A percentile compares a stretch with the other conserved stretches of the same genome.
phyloP scores from a whole-genome alignment of 2,329 filamentous ascomycete species.

The Blastomyces gilchristii region DNA sequence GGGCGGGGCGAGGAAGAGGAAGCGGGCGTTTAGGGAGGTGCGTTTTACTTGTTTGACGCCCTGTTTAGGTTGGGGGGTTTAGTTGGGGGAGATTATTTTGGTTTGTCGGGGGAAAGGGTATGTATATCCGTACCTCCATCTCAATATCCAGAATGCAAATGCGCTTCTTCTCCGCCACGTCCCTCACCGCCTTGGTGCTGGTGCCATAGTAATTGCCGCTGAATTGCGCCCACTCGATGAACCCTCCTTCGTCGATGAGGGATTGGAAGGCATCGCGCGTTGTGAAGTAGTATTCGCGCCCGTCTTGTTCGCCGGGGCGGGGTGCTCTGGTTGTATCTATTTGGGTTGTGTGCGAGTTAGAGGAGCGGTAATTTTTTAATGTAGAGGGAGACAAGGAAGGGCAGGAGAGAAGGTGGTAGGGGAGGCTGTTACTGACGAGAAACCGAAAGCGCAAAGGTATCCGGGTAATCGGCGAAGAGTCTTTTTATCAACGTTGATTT shows the following conservation, averaged over 20 bases:
- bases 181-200: constrained; percentile 65
- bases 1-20: constrained; percentile 76
- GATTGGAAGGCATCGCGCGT: constrained; percentile 55
- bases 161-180: constrained; percentile 58
- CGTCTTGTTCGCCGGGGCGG: constrained; percentile 62
- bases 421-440: constrained; percentile 23
- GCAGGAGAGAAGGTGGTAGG: constrained; percentile 6
- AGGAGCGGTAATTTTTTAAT: constrained; percentile 11
- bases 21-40: constrained; percentile 63
- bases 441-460: constrained; percentile 35
- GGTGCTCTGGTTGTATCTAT: constrained; percentile 70
- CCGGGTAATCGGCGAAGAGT: constrained; percentile 33
- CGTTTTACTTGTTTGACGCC: constrained; percentile 88
- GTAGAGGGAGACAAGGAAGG: constrained; percentile 12
- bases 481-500: constrained; percentile 36
- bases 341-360: no score
- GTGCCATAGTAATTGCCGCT: constrained; percentile 82
- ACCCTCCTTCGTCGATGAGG: constrained; percentile 58
- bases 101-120: not conserved
- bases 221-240: constrained; percentile 82
- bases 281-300: constrained; percentile 72
- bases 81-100: not conserved
- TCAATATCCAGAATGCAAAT: constrained; percentile 89
- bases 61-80: constrained; percentile 25
- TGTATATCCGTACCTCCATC: constrained; percentile 59